A percentile compares a stretch with the other conserved stretches of the same genome.
These are phyloP conservation scores for Podosphaera fusca DNA, from an alignment of 2,329 filamentous ascomycete genomes.

Conservation along the genomic window DNA sequence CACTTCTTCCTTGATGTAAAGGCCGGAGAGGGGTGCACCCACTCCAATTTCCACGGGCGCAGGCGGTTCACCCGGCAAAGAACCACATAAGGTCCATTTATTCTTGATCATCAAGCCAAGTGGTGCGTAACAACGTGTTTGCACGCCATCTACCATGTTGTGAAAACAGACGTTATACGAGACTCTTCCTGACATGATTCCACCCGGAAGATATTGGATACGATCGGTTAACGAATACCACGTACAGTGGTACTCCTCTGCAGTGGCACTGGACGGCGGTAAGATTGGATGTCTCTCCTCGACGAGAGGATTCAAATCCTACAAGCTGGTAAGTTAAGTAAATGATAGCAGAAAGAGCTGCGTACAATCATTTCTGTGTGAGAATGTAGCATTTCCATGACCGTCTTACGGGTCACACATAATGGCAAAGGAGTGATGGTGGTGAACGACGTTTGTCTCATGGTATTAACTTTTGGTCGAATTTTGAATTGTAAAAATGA, in stretches of 20 bases:
- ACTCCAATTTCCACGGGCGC: conserved; percentile 43
- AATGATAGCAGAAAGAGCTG: not conserved
- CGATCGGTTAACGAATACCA: conserved; percentile 69
- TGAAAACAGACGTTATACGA: conserved; percentile 65
- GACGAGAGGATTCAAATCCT: conserved; percentile 61
- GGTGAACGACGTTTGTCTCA: conserved; percentile 35
- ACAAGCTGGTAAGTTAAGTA: not conserved
- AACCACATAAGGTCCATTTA: conserved; percentile 56
- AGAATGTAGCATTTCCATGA: conserved; percentile 52
- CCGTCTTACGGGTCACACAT: conserved; percentile 42
- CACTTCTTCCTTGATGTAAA: conserved; percentile 71
- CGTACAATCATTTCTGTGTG: conserved; percentile 52
- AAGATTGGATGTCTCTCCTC: conserved; percentile 45
- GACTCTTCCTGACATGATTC: conserved; percentile 39
- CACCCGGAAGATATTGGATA: conserved; percentile 49
- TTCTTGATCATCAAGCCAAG: conserved; percentile 58
- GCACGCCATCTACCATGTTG: conserved; percentile 46
- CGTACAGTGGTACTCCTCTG: conserved; percentile 46
- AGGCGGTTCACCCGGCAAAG: conserved; percentile 43
- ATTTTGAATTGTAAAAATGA: no score
- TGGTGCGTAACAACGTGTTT: conserved; percentile 68
- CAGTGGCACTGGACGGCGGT: conserved; percentile 38
- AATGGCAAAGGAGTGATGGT: conserved; percentile 56
- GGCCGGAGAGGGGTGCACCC: conserved; percentile 38
- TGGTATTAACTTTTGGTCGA: no score